These are phyloP conservation scores for Anaeramoeba ignava DNA, from an alignment of 78 protist species.

Conservation along the genomic window DNA sequence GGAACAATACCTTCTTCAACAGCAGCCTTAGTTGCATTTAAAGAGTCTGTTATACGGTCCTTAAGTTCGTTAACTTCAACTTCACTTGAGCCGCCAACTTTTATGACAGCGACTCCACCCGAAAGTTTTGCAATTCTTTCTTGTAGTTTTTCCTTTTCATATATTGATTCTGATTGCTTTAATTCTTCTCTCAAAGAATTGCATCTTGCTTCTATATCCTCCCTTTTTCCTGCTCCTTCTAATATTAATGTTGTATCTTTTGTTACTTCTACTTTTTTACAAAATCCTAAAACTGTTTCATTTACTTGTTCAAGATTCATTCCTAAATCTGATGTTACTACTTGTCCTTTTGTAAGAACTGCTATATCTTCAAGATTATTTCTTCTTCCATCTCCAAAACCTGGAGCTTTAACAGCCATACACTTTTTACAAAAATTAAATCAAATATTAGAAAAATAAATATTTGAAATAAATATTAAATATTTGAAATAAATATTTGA, in stretches of 20 bases:
- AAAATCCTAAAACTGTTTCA: conserved; percentile 58
- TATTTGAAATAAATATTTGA: no score
- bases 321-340: conserved; percentile 23
- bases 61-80: conserved; percentile 95
- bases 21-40: conserved; percentile 96
- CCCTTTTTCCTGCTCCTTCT: conserved; percentile 92
- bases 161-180: conserved; percentile 24
- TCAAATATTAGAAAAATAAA: no score
- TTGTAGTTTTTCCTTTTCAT: conserved; percentile 73
- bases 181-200: conserved; percentile 37
- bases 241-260: conserved; percentile 81
- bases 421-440: no score
- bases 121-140: conserved; percentile 89
- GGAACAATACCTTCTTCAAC: conserved; percentile 95
- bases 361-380: conserved; percentile 89
- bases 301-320: conserved; percentile 39
- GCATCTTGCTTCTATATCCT: conserved; percentile 21
- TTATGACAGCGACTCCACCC: conserved; percentile 96
- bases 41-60: conserved; percentile 94
- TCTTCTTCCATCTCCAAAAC: conserved; percentile 94
- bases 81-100: conserved; percentile 94
- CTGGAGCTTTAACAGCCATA: conserved; percentile 98
- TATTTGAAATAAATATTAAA: no score
- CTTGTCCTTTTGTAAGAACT: conserved; percentile 71
- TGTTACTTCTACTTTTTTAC: conserved; percentile 59